Conservation (phyloP, 371 early-diverging fungal species). For the Dinochytrium kinnereticum region DNA sequence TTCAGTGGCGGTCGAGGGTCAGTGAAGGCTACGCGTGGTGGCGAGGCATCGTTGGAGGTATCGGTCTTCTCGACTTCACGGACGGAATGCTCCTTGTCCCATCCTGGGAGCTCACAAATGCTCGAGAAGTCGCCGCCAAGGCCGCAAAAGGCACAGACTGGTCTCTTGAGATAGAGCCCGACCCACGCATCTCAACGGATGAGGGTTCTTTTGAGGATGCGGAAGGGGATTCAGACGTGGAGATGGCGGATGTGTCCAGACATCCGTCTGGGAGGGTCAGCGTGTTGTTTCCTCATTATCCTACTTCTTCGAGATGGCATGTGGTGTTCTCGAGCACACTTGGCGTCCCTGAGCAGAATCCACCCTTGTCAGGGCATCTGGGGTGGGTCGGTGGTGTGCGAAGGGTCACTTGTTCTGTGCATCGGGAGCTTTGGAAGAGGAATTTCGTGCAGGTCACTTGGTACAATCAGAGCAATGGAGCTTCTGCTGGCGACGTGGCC, state of each 20-base stretch:
- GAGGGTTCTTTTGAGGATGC: too few relatives aligned
- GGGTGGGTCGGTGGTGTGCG: slow-evolving; percentile 1
- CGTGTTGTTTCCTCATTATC: slow-evolving; percentile 1
- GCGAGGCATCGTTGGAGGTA: slow-evolving; percentile 1
- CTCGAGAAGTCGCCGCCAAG: not conserved
- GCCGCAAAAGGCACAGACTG: not conserved
- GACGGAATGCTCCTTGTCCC: not conserved
- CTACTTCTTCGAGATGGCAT: not conserved
- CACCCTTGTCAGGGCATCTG: not conserved
- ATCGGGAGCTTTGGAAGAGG: not conserved
- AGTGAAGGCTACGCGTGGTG: slow-evolving; percentile 9
- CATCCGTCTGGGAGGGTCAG: not conserved
- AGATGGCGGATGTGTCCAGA: not conserved
- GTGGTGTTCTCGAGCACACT: not conserved
- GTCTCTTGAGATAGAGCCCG: not conserved
- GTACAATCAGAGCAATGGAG: not conserved
- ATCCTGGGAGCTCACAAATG: not conserved
- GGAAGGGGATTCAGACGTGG: not conserved
- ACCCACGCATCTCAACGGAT: too few relatives aligned
- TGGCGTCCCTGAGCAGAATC: slow-evolving; percentile 1
- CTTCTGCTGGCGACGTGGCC: not conserved
- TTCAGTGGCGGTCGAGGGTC: slow-evolving; percentile 1
- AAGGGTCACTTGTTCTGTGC: not conserved
- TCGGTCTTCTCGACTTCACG: not conserved
- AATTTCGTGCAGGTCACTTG: not conserved